A percentile compares a stretch with the other conserved stretches of the same genome.
Evolutionary conservation across 2,329 filamentous ascomycete species (phyloP).

Genomic region (Penicillium hesseltinei): DNA sequence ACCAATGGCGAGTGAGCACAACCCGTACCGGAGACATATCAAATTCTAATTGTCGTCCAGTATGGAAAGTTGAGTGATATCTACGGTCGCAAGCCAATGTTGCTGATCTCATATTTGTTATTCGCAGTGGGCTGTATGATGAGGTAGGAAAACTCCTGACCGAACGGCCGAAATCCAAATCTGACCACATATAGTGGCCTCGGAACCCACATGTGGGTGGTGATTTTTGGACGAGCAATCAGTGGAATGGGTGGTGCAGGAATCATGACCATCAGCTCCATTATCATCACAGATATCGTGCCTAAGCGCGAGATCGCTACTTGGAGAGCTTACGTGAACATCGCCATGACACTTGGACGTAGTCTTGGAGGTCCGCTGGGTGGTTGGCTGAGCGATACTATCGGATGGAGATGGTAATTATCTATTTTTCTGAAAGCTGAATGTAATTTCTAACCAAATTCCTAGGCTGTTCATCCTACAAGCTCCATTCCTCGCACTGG

Average conservation of each 20-base stretch:
- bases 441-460: not conserved
- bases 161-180: not conserved
- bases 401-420: slow-evolving; percentile 65
- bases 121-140: slow-evolving; percentile 50
- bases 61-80: slow-evolving; percentile 59
- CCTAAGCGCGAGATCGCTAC: slow-evolving; percentile 49
- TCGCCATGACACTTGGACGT: slow-evolving; percentile 51
- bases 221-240: slow-evolving; percentile 43
- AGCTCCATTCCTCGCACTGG: slow-evolving; percentile 26
- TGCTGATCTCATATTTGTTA: slow-evolving; percentile 51
- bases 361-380: slow-evolving; percentile 57
- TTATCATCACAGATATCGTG: slow-evolving; percentile 52
- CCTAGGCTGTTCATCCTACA: slow-evolving; percentile 32
- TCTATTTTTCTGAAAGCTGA: rapidly evolving
- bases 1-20: slow-evolving; percentile 46
- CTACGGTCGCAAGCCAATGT: slow-evolving; percentile 54
- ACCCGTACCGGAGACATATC: rapidly evolving
- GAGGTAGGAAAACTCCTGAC: slow-evolving; percentile 24
- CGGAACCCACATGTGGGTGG: slow-evolving; percentile 37
- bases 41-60: slow-evolving; percentile 27
- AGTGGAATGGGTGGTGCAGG: slow-evolving; percentile 48
- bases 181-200: slow-evolving; percentile 32
- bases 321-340: slow-evolving; percentile 53
- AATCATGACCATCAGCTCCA: slow-evolving; percentile 45
- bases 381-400: slow-evolving; percentile 59